Percentiles rank a stretch among this genome's conserved stretches.
Conservation (phyloP, 768 basidiomycete genomes). For the Tricholoma saponaceum region DNA sequence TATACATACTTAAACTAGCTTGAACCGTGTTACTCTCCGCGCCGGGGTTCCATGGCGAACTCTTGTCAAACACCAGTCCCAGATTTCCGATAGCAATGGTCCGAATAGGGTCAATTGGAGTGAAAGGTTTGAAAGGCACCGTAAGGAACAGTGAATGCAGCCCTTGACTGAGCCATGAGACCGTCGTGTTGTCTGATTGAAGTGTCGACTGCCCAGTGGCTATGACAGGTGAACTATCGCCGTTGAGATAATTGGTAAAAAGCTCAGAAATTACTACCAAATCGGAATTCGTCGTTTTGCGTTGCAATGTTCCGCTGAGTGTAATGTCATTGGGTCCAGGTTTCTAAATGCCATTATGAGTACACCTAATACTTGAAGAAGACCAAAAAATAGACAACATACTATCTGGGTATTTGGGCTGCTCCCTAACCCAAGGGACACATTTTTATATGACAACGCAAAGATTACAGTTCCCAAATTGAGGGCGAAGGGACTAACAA, state of each 20-base stretch:
- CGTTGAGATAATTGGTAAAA: slow-evolving; percentile 72
- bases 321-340: slow-evolving; percentile 57
- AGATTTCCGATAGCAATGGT: slow-evolving; percentile 61
- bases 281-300: slow-evolving; percentile 41
- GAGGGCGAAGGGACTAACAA: slow-evolving; percentile 59
- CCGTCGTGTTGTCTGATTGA: slow-evolving; percentile 48
- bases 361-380: not conserved
- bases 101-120: slow-evolving; percentile 58
- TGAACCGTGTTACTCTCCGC: slow-evolving; percentile 55
- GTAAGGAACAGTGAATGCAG: slow-evolving; percentile 51
- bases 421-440: slow-evolving; percentile 53
- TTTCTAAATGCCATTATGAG: slow-evolving; percentile 24
- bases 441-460: slow-evolving; percentile 51
- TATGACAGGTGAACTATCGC: slow-evolving; percentile 51
- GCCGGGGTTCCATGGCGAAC: slow-evolving; percentile 54
- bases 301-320: slow-evolving; percentile 52
- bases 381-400: slow-evolving; percentile 17
- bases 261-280: slow-evolving; percentile 53
- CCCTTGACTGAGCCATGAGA: slow-evolving; percentile 67
- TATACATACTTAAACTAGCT: slow-evolving; percentile 47
- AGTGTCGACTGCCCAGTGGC: slow-evolving; percentile 58
- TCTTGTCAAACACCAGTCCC: slow-evolving; percentile 49
- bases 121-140: slow-evolving; percentile 54
- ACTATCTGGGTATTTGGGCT: slow-evolving; percentile 51
- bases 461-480: slow-evolving; percentile 66